Evolutionary conservation across 2,329 filamentous ascomycete species (phyloP), one percentile per base, ranked within the genome.

Genomic region (Verticillium zaregamsianum): DNA sequence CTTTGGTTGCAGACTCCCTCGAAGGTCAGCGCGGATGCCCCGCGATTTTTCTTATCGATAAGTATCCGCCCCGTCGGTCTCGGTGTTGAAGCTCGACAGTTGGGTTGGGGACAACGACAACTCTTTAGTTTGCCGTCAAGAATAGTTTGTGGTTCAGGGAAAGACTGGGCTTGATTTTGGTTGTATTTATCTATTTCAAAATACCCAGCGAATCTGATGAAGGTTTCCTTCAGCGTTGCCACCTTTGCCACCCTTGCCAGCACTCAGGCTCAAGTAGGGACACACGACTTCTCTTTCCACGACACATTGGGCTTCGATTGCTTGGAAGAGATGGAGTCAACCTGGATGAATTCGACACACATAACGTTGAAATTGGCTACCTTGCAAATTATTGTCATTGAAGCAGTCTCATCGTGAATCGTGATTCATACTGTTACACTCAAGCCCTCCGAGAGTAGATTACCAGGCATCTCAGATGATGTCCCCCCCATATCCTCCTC

Each of bases 401-500:
- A 12, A 52, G 7, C 45, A 52, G 23, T 23, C 8, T 52, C 14
- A 52, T 52, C n/a, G 25, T 52, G 20, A n/a, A n/a, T 52, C 45
- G 20, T 52, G n/a, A 25, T 23, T 23, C n/a, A 52, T 52, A 52
- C 45, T 52, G 20, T 7, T 52, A 52, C 45, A 52, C 8, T 23
- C 45, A 20, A 25, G n/a, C 23, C n/a, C 45, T 20, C n/a, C 4
- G 17, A 9, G 7, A 1, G 14, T 5, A 17, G 17, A 17, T 2
- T 20, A 9, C 15, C 6, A 39, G 11, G 20, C 40, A n/a, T 39
- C 32, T 55, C 59, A 65, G 2, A 66, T 66, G 12, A 66, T 66
- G 2, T 66, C 70, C 28, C 73, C 71, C 0, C 74, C 71, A 5
- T 71, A 71, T 0, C 72, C 76, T 23, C 75, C 73, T 3, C 74